Base-by-base conservation (phyloP, 805 yeast species). In the Torulaspora franciscae region DNA sequence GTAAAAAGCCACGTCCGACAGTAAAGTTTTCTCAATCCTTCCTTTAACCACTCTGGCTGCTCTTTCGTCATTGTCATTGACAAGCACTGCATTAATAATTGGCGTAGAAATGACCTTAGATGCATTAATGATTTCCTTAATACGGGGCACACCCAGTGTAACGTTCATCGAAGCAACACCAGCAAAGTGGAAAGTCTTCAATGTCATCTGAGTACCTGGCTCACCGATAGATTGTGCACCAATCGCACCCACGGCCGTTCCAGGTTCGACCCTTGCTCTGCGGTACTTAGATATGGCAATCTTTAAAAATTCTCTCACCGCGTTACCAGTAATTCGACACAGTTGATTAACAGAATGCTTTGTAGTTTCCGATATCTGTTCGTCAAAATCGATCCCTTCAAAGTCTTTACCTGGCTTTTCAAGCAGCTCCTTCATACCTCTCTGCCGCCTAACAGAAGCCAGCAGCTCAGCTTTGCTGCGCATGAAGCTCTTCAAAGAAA, bases 121-220 rank as follows among this genome's bases (percentile, higher is more conserved):
- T 2, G 99, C 99, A 65, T 93, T 93, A 65, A 93, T 93, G 65
- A 93, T 93, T 73, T 93, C 99, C 70, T 93, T 93, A 65, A 93
- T 91, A 78, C 99, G 96, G 40, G 99, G 99, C 42, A 93, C 99
- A 79, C 99, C 99, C 56, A 93, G 77, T 0, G 99, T 93, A 54
- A 91, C 96, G 72, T 93, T 93, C 97, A 91, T 93, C 37, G 96
- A 85, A 28, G 99, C 98, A 46, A 93, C 99, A 76, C 99, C 99
- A 59, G 99, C 99, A 76, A 93, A 93, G 75, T 93, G 99, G 87
- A 91, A 91, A 48, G 95, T 85, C 64, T 85, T 85, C 62, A 85
- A 76, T 4, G 99, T 93, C 99, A 93, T 93, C 71, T 93, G 99
- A 0, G 99, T 93, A 65, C 98, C 99, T 17, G 99, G 99, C 64